phyloP scores from a whole-genome alignment of 139 green algal species.

The Dunaliella primolecta region DNA sequence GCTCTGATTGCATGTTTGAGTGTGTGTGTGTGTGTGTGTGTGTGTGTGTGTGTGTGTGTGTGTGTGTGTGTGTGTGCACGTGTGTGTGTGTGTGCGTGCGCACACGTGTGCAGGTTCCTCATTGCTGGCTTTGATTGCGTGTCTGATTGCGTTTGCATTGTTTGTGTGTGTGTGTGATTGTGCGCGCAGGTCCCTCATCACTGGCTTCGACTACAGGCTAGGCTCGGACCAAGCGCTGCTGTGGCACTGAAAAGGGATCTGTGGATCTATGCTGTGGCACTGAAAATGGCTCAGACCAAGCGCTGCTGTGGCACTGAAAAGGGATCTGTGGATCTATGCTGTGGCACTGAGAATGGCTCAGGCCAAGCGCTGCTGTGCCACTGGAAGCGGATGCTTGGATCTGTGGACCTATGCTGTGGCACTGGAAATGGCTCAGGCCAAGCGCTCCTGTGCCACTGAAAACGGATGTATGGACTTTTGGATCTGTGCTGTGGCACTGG shows the following conservation, averaged over 20 bases:
- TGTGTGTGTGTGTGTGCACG: too few relatives aligned
- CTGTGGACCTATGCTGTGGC: neutral
- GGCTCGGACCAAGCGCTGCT: neutral
- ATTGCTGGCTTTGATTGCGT: too few relatives aligned
- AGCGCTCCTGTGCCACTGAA: neutral
- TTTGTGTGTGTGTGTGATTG: neutral
- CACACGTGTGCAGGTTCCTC: too few relatives aligned
- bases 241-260: neutral
- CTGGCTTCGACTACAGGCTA: neutral
- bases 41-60: too few relatives aligned
- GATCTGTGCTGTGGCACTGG: neutral
- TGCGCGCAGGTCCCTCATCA: neutral
- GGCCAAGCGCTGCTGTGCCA: neutral
- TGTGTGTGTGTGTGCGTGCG: too few relatives aligned
- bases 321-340: neutral
- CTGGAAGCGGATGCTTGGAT: too few relatives aligned
- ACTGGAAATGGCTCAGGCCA: neutral
- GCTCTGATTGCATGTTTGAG: too few relatives aligned
- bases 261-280: neutral
- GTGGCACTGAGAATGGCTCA: neutral
- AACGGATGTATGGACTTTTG: neutral
- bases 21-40: too few relatives aligned
- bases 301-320: neutral
- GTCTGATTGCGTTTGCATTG: neutral
- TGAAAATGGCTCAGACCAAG: neutral